A percentile compares a stretch with the other conserved stretches of the same genome.
These are phyloP conservation scores for Pharnaceum exiguum DNA, from an alignment of 148 eudicot genomes.

Conservation along the genomic window DNA sequence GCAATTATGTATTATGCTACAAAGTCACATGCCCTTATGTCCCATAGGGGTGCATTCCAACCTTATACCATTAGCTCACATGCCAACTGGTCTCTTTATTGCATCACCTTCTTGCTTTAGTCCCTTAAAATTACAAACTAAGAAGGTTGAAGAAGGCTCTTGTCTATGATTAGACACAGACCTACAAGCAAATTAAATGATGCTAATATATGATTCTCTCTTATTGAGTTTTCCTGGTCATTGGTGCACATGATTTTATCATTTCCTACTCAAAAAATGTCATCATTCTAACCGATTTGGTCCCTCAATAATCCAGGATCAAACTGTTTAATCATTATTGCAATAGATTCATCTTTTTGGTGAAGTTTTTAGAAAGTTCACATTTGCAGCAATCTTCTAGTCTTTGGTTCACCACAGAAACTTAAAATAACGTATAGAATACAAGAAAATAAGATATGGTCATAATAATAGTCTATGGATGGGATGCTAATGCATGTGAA, in stretches of 20 bases:
- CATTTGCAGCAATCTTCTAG: too few relatives aligned
- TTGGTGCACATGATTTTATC: constrained; percentile 16
- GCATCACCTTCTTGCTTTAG: background rate
- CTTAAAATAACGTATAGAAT: too few relatives aligned
- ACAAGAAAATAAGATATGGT: too few relatives aligned
- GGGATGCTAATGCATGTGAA: background rate
- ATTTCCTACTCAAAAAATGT: constrained; percentile 1
- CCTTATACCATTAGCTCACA: constrained; percentile 25
- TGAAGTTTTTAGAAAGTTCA: too few relatives aligned
- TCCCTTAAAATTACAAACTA: background rate
- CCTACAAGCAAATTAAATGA: background rate
- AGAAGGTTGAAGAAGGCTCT: background rate
- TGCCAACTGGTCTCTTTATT: constrained; percentile 14
- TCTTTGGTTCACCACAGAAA: too few relatives aligned
- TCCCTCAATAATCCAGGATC: background rate
- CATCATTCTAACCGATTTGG: constrained; percentile 12
- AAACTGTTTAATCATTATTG: background rate
- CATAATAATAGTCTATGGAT: background rate
- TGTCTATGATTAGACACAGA: constrained; percentile 7
- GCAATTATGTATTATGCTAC: background rate
- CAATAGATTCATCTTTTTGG: background rate
- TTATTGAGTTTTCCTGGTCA: constrained; percentile 5
- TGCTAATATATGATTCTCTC: constrained; percentile 3
- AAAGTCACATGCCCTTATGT: constrained; percentile 20
- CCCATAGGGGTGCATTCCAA: constrained; percentile 15